Evolutionary conservation across 164 flowering plant genomes (phyloP), one percentile per base, ranked within the genome.

Genomic region (Magnolia kwangsiensis): DNA sequence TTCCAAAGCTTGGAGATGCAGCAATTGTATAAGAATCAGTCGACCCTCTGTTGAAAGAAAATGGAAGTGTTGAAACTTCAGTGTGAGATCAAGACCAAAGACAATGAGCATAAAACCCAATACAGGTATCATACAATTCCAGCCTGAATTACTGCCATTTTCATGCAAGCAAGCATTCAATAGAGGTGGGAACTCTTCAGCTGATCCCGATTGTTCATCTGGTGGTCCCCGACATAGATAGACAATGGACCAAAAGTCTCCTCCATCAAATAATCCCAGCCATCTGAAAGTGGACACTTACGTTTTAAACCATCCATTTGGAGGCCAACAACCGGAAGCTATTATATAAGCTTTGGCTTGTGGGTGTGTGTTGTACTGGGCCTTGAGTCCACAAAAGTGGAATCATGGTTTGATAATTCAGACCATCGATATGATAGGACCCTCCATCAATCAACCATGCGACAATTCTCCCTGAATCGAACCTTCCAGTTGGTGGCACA

Each of bases 1-100:
- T n/a, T 58, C 86, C 94, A 74, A 93, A 83, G 74, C 50, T 79
- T 68, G 95, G 97, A 4, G 99, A 90, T 64, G 92, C 91, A 50
- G 96, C 63, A 31, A 93, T 89, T 66, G 92, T 86, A 73, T 85
- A 91, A 63, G 95, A 84, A 81, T 93, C 93, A 10, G 77, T 84
- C 69, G 99, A 78, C 78, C 90, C 96, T 80, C 99, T 93, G 91
- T 73, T 78, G 59, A 18, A 7, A 37, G 50, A 69, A 55, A 72
- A 77, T 55, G 29, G 45, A 55, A 3, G 23, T 71, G 29, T 20
- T 8, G 19, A 76, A 67, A 66, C 21, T 70, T 49, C 51, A 18
- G 23, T 18, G n/a, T 70, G 59, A 68, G 55, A 68, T 31, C 71
- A 68, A 29, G 29, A 2, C 49, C 31, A 29, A 68, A 19, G 24